A percentile compares a stretch with the other conserved stretches of the same genome.
These are phyloP conservation scores for Fusarium nelsonii DNA, from an alignment of 2,329 filamentous ascomycete genomes.

Conservation along the genomic window DNA sequence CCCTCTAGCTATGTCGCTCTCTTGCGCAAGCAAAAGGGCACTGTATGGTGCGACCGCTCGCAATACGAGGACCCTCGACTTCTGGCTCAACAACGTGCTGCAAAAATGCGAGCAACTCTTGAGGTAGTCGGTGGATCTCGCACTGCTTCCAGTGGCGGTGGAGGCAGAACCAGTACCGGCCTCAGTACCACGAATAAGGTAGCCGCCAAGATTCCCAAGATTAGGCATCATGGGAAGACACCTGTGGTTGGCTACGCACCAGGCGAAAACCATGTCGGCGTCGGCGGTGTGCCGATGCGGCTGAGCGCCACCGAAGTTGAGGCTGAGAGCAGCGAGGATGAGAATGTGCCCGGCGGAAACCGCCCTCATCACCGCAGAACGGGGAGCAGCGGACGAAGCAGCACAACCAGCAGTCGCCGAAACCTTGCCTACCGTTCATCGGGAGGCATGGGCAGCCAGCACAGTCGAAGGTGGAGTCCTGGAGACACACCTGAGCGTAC, in stretches of 20 bases:
- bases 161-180: slow-evolving; percentile 71
- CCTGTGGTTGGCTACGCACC: slow-evolving; percentile 83
- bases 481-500: slow-evolving; percentile 67
- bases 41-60: slow-evolving; percentile 96
- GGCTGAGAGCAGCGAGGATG: slow-evolving; percentile 84
- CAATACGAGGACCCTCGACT: slow-evolving; percentile 92
- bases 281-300: slow-evolving; percentile 87
- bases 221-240: slow-evolving; percentile 86
- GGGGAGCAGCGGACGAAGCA: slow-evolving; percentile 82
- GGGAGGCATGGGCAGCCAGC: slow-evolving; percentile 58
- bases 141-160: slow-evolving; percentile 52
- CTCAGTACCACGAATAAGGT: slow-evolving; percentile 73
- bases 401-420: slow-evolving; percentile 66
- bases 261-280: slow-evolving; percentile 78
- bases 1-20: slow-evolving; percentile 90
- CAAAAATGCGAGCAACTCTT: slow-evolving; percentile 85
- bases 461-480: slow-evolving; percentile 63
- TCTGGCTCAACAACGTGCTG: slow-evolving; percentile 84
- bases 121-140: slow-evolving; percentile 78
- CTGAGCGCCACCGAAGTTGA: slow-evolving; percentile 96
- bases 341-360: slow-evolving; percentile 64
- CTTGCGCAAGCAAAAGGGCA: slow-evolving; percentile 97
- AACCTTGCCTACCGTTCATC: slow-evolving; percentile 65
- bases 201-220: slow-evolving; percentile 90
- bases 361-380: slow-evolving; percentile 75